phyloP scores from a whole-genome alignment of 495 filamentous ascomycete species.

The Cercophora scortea region DNA sequence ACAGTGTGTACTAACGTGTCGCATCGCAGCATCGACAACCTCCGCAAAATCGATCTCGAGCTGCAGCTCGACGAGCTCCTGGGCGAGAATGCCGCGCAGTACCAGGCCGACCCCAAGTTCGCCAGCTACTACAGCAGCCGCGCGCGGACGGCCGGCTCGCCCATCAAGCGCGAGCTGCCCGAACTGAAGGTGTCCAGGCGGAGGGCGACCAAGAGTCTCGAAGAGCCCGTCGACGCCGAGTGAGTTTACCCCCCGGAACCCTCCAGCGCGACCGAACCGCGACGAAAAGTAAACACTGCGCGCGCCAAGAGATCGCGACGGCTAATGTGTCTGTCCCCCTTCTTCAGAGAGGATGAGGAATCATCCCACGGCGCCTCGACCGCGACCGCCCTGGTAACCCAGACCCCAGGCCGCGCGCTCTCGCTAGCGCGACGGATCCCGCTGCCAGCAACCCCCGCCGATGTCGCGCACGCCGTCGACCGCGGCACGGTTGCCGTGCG shows the following conservation, averaged over 20 bases:
- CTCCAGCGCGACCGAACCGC: background rate
- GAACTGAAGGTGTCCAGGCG: constrained; percentile 37
- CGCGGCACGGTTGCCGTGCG: constrained; percentile 58
- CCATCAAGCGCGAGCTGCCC: constrained; percentile 62
- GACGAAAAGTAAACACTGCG: constrained; percentile 5
- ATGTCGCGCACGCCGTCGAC: constrained; percentile 79
- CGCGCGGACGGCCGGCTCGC: constrained; percentile 50
- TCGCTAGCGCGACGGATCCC: constrained; percentile 43
- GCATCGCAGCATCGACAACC: constrained; percentile 52
- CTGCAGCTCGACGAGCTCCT: constrained; percentile 68
- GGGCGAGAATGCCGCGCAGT: constrained; percentile 51
- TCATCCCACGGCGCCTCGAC: background rate
- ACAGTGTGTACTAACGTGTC: background rate
- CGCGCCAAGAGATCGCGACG: background rate
- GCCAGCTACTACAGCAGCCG: constrained; percentile 68
- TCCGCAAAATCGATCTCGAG: constrained; percentile 80
- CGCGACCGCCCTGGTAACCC: constrained; percentile 39
- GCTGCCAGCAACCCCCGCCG: constrained; percentile 76
- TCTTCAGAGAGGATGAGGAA: constrained; percentile 2
- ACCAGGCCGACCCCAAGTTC: constrained; percentile 55
- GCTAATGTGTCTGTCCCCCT: constrained; percentile 1
- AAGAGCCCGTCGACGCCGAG: constrained; percentile 35
- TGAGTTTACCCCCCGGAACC: constrained; percentile 18
- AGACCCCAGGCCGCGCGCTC: constrained; percentile 51
- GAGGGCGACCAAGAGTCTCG: constrained; percentile 38